Evolutionary conservation across 495 filamentous ascomycete species (phyloP).

Genomic region (Penicillium cataractarum): DNA sequence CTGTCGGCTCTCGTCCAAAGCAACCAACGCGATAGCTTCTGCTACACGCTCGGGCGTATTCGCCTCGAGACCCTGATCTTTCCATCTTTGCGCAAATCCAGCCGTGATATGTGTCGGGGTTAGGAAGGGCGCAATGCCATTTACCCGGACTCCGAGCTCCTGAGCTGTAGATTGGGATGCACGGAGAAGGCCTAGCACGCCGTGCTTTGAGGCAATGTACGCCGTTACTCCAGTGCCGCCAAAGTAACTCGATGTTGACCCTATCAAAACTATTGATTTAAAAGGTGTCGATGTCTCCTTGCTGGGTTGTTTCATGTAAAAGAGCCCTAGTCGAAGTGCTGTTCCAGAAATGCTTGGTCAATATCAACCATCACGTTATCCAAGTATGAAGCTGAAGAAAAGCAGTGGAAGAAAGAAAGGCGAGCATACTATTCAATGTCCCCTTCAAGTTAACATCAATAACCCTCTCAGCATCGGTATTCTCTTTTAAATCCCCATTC

Average conservation of each 20-base stretch:
- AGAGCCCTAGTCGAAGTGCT: constrained; percentile 25
- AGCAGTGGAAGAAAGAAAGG: background rate
- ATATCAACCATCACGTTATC: background rate
- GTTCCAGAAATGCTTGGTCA: background rate
- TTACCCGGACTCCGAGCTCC: constrained; percentile 26
- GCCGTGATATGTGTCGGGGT: constrained; percentile 34
- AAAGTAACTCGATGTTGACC: constrained; percentile 37
- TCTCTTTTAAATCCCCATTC: constrained; percentile 26
- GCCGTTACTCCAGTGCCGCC: constrained; percentile 34
- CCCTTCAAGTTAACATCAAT: constrained; percentile 43
- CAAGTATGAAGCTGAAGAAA: too few relatives aligned
- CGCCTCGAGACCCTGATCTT: constrained; percentile 21
- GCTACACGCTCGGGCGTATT: constrained; percentile 35
- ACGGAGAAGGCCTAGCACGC: constrained; percentile 33
- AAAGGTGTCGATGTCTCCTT: background rate
- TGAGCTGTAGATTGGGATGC: constrained; percentile 26
- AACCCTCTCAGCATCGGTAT: constrained; percentile 24
- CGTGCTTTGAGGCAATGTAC: constrained; percentile 41
- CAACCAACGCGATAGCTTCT: constrained; percentile 21
- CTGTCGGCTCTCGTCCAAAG: constrained; percentile 15
- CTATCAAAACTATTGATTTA: constrained; percentile 32
- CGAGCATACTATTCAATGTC: constrained; percentile 35
- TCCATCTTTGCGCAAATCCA: constrained; percentile 27
- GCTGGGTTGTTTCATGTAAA: constrained; percentile 19
- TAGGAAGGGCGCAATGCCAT: constrained; percentile 36